A percentile compares a stretch with the other conserved stretches of the same genome.
phyloP scores from a whole-genome alignment of 2,329 filamentous ascomycete species.

The Trichothecium sympodiale region DNA sequence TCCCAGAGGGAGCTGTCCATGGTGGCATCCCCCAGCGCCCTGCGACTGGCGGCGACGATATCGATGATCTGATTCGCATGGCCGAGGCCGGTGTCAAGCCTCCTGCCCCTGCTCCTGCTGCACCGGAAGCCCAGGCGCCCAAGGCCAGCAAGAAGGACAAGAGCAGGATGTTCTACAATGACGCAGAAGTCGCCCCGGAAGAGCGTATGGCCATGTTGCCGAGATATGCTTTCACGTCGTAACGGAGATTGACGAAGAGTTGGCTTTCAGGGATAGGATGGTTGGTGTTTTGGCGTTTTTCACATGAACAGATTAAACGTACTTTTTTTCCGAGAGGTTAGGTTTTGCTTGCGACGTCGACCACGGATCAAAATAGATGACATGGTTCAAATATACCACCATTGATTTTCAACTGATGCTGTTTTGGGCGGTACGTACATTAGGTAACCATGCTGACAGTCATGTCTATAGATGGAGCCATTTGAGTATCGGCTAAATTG shows the following conservation, averaged over 20 bases:
- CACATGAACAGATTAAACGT: constrained; percentile 1
- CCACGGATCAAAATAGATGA: too few species aligned
- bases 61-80: constrained; percentile 54
- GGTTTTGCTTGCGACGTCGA: neutral
- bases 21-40: constrained; percentile 13
- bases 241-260: too few species aligned
- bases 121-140: constrained; percentile 27
- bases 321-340: neutral
- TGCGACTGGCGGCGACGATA: constrained; percentile 40
- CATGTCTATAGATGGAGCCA: too few species aligned
- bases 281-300: constrained; percentile 5
- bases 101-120: constrained; percentile 24
- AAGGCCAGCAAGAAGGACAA: constrained; percentile 54
- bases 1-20: constrained; percentile 32
- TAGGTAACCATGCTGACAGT: too few species aligned
- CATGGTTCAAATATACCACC: too few species aligned
- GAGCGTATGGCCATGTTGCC: constrained; percentile 76
- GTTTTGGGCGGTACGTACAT: too few species aligned
- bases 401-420: too few species aligned
- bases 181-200: constrained; percentile 71
- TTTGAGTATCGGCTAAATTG: too few species aligned
- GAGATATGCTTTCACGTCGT: constrained; percentile 56
- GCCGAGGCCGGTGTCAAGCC: constrained; percentile 50
- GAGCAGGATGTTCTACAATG: constrained; percentile 67
- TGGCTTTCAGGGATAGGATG: too few species aligned